Evolutionary conservation across 306 rosid species (phyloP), one percentile per base, ranked within the genome.

Genomic region (Cicer bijugum): DNA sequence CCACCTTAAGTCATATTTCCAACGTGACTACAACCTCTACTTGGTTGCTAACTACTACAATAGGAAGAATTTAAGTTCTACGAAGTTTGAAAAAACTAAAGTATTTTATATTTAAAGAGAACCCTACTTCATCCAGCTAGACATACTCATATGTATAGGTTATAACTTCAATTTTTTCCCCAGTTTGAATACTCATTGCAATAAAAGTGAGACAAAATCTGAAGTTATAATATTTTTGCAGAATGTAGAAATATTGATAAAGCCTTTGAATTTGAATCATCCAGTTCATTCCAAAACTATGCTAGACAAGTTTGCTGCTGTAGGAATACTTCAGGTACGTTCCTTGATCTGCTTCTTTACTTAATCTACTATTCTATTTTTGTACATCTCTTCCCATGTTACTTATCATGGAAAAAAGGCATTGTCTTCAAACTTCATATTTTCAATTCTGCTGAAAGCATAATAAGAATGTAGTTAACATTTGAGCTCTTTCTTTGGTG

Each of bases 251-350:
- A 61, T 83, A 69, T 73, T 89, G 68, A 38, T 91, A 53, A 82
- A 86, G 83, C 86, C 89, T 76, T 79, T 94, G 84, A 61, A 81
- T 46, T 23, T 89, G 67, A 72, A 55, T 40, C 80, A 64, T 74
- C 90, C 91, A 0, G 76, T 73, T 64, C 67, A 48, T 38, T 67
- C 83, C 35, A 94, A 91, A 85, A 85, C 92, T 19, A 84, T 91
- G 15, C 11, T 73, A 12, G 97, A 94, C 84, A 91, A 94, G 85
- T 91, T 94, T 83, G 96, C 98, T 68, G 97, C 98, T 33, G 96
- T 89, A 64, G 96, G 94, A 81, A 91, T 93, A 80, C 98, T 93
- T 68, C 97, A 89, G 88, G 97, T 89, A 79, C 62, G 72, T 65
- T 64, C 67, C 69, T 20, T 38, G 46, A 12, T 69, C 56, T 8